These are phyloP conservation scores for Pisolithus orientalis DNA, from an alignment of 768 basidiomycete genomes.

Conservation along the genomic window DNA sequence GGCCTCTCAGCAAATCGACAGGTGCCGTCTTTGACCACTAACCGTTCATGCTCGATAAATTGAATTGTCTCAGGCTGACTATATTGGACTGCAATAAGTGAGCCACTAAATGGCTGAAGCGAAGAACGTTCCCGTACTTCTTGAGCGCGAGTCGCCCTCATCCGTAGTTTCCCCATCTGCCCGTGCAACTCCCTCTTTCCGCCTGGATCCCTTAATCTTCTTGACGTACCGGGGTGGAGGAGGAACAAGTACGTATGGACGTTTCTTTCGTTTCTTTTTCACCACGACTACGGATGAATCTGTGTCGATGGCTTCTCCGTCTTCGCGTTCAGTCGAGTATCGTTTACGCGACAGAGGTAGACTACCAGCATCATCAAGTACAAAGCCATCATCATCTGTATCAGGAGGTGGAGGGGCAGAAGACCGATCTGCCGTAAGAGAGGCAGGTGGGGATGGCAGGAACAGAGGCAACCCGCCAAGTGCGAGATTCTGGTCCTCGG, in stretches of 20 bases:
- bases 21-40: constrained; percentile 42
- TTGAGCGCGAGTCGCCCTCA: constrained; percentile 16
- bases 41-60: constrained; percentile 32
- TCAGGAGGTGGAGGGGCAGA: constrained; percentile 12
- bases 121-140: constrained; percentile 25
- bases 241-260: constrained; percentile 26
- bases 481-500: constrained; percentile 5
- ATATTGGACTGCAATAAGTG: constrained; percentile 33
- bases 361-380: constrained; percentile 1
- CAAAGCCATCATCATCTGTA: constrained; percentile 14
- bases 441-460: constrained; percentile 39
- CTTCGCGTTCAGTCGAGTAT: constrained; percentile 9
- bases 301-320: constrained; percentile 4
- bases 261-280: constrained; percentile 20
- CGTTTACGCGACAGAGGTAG: constrained; percentile 16
- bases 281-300: constrained; percentile 1
- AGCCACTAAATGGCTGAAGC: constrained; percentile 19
- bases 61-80: constrained; percentile 33
- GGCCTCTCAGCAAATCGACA: constrained; percentile 38
- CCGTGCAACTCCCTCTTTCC: constrained; percentile 2
- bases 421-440: constrained; percentile 14
- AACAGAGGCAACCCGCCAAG: constrained; percentile 38
- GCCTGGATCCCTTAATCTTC: constrained; percentile 14
- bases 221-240: constrained; percentile 17
- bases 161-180: constrained; percentile 14